A percentile compares a stretch with the other conserved stretches of the same genome.
These are phyloP conservation scores for Leccinum longicurvipes DNA, from an alignment of 768 basidiomycete species.

Conservation along the genomic window DNA sequence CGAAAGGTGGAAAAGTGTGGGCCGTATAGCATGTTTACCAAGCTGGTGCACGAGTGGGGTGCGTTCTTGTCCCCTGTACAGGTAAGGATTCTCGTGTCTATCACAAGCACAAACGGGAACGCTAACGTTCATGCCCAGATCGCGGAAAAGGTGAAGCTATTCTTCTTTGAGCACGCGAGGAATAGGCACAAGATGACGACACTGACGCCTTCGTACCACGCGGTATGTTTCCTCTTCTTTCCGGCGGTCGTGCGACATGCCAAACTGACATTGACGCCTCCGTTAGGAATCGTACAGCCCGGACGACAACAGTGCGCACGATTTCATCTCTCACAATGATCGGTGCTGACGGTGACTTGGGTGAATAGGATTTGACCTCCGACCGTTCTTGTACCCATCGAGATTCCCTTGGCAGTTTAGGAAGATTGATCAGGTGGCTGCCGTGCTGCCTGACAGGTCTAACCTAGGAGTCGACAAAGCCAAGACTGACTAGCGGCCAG, in stretches of 20 bases:
- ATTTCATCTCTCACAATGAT: neutral
- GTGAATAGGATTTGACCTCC: conserved; percentile 79
- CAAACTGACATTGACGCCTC: neutral
- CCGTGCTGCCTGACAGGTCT: conserved; percentile 69
- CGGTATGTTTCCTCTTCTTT: conserved; percentile 48
- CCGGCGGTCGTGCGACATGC: neutral
- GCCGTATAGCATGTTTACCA: conserved; percentile 96
- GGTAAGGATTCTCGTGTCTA: conserved; percentile 37
- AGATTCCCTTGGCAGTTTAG: conserved; percentile 96
- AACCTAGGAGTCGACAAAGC: conserved; percentile 37
- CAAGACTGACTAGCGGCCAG: conserved; percentile 43
- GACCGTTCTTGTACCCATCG: conserved; percentile 94
- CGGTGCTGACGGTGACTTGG: conserved; percentile 1
- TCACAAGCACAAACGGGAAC: neutral
- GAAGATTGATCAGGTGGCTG: conserved; percentile 89
- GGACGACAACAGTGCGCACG: conserved; percentile 82
- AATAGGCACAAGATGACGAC: conserved; percentile 99
- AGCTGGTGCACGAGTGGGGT: conserved; percentile 94
- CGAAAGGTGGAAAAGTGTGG: conserved; percentile 97
- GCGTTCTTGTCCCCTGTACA: conserved; percentile 75
- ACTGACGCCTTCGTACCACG: conserved; percentile 89
- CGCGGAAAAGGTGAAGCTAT: conserved; percentile 94
- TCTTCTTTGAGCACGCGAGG: conserved; percentile 95
- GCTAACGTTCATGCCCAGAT: conserved; percentile 42
- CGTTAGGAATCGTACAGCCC: conserved; percentile 90